These are phyloP conservation scores for Corinectria fuckeliana DNA, from an alignment of 2,329 filamentous ascomycete genomes.

Conservation along the genomic window DNA sequence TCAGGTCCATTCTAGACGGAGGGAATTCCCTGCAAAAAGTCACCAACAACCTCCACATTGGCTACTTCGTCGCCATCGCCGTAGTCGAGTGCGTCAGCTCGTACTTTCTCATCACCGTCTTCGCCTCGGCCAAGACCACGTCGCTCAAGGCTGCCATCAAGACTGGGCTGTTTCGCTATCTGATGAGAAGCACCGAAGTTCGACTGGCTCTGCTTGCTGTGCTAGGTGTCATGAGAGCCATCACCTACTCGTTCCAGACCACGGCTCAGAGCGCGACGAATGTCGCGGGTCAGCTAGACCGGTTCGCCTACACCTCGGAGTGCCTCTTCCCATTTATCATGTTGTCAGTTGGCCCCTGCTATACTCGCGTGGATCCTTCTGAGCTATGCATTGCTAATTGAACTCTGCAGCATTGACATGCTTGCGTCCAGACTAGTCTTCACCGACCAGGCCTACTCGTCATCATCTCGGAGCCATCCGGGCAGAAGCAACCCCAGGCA, in stretches of 20 bases:
- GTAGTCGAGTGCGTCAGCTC: slow-evolving; percentile 49
- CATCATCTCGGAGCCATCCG: slow-evolving; percentile 22
- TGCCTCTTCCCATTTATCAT: slow-evolving; percentile 51
- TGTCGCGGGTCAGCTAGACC: slow-evolving; percentile 47
- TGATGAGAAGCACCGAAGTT: slow-evolving; percentile 50
- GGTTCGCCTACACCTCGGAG: slow-evolving; percentile 50
- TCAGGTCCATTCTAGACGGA: slow-evolving; percentile 38
- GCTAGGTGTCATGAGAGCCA: slow-evolving; percentile 47
- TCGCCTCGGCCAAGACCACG: slow-evolving; percentile 41
- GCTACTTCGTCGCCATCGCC: slow-evolving; percentile 50
- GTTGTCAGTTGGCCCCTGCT: slow-evolving; percentile 40
- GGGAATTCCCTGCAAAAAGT: slow-evolving; percentile 35
- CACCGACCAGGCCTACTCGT: slow-evolving; percentile 33
- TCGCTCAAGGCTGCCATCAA: slow-evolving; percentile 39
- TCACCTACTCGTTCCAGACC: slow-evolving; percentile 50
- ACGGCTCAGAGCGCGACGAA: slow-evolving; percentile 46
- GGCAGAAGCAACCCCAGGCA: slow-evolving; percentile 19
- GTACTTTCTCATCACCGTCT: slow-evolving; percentile 48
- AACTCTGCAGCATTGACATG: slow-evolving; percentile 40
- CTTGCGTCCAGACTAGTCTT: slow-evolving; percentile 44
- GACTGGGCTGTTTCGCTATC: slow-evolving; percentile 46
- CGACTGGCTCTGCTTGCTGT: slow-evolving; percentile 47
- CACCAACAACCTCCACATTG: slow-evolving; percentile 49
- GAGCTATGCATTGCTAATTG: neutral
- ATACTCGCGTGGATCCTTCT: too few relatives aligned